Evolutionary conservation across 2,329 filamentous ascomycete species (phyloP).

Genomic region (Neonectria neomacrospora): DNA sequence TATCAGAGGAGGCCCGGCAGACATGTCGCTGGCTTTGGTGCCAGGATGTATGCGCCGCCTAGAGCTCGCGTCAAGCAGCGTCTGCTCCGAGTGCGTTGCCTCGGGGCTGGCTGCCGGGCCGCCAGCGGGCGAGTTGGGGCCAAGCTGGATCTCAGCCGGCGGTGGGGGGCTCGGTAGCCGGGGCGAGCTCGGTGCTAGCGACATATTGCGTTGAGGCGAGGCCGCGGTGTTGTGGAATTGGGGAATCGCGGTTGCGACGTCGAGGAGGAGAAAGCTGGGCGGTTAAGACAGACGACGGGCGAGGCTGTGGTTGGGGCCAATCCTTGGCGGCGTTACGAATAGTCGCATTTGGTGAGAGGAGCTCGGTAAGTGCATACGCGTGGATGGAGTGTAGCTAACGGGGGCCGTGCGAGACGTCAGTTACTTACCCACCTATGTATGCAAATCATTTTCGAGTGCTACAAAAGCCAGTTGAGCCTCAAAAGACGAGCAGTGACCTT

Average conservation of each 20-base stretch:
- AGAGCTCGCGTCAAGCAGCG: conserved; percentile 76
- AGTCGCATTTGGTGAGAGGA: conserved; percentile 21
- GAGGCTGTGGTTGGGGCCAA: conserved; percentile 28
- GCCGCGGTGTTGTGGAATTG: conserved; percentile 21
- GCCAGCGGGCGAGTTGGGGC: conserved; percentile 77
- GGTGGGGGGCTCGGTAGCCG: conserved; percentile 95
- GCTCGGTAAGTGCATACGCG: conserved; percentile 42
- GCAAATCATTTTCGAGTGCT: conserved; percentile 15
- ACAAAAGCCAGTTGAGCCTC: background rate
- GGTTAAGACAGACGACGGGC: conserved; percentile 19
- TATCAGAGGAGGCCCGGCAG: conserved; percentile 87
- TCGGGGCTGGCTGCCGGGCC: conserved; percentile 64
- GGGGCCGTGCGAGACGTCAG: conserved; percentile 33
- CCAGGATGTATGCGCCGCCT: conserved; percentile 90
- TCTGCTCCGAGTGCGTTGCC: conserved; percentile 71
- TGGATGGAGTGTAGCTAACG: conserved; percentile 33
- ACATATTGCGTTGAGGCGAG: conserved; percentile 54
- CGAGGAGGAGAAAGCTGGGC: conserved; percentile 8
- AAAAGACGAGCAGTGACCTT: background rate
- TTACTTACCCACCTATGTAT: conserved; percentile 1
- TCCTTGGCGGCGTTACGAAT: conserved; percentile 26
- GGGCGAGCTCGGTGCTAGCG: conserved; percentile 80
- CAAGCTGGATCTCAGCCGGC: conserved; percentile 92
- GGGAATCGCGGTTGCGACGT: conserved; percentile 30
- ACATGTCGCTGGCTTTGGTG: conserved; percentile 92